phyloP scores from a whole-genome alignment of 352 stramenopile species.

The Phytophthora lateralis region DNA sequence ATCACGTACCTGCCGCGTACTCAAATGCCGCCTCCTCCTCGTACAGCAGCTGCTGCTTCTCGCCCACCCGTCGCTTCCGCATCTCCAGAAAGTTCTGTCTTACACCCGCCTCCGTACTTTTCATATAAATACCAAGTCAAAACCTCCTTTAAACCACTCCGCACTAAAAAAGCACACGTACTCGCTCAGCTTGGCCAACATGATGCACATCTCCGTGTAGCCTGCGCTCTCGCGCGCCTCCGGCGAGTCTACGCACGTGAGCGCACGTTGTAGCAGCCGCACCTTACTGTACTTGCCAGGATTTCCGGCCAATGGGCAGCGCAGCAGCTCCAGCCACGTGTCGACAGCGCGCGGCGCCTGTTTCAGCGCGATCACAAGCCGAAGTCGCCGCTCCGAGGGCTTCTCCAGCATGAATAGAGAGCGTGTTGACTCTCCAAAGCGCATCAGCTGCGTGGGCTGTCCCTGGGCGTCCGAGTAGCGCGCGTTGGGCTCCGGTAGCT shows the following conservation, averaged over 20 bases:
- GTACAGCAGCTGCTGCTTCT: constrained; percentile 55
- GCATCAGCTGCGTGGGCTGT: constrained; percentile 27
- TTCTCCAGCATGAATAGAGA: constrained; percentile 66
- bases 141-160: no score
- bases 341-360: constrained; percentile 45
- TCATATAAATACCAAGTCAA: background rate
- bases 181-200: constrained; percentile 57
- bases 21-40: constrained; percentile 75
- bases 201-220: constrained; percentile 71
- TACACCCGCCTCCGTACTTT: constrained; percentile 49
- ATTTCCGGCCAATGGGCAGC: constrained; percentile 48
- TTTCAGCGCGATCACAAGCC: constrained; percentile 59
- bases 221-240: constrained; percentile 32
- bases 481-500: constrained; percentile 25
- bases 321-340: constrained; percentile 62
- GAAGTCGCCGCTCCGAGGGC: constrained; percentile 43
- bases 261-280: constrained; percentile 50
- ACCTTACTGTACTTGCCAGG: constrained; percentile 47
- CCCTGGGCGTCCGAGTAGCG: constrained; percentile 17
- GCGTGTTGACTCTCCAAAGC: constrained; percentile 68
- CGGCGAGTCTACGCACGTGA: constrained; percentile 43
- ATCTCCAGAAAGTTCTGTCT: constrained; percentile 64
- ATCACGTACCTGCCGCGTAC: constrained; percentile 18
- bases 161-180: constrained; percentile 12
- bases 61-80: constrained; percentile 57